Evolutionary conservation across 129 eudicot species (phyloP).

Genomic region (Chrysanthemum lavandulifolium): DNA sequence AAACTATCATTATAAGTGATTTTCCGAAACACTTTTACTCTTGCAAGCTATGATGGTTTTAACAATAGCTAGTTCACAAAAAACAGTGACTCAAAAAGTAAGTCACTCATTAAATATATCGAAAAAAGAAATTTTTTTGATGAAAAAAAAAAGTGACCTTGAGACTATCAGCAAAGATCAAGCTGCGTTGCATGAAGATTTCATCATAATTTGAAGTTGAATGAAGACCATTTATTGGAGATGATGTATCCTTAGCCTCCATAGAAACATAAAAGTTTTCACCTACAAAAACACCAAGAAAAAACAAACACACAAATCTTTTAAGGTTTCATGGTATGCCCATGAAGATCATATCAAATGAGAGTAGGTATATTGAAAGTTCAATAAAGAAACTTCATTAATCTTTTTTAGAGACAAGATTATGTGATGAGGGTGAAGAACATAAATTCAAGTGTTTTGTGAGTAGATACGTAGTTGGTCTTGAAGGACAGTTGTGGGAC

Average conservation of each 20-base stretch:
- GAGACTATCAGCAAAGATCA: constrained; percentile 51
- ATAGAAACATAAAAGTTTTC: constrained; percentile 18
- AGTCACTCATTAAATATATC: no score
- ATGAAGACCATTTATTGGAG: constrained; percentile 11
- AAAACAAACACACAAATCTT: constrained; percentile 2
- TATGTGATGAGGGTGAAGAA: background rate
- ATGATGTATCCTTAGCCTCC: constrained; percentile 33
- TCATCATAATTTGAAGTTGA: constrained; percentile 51
- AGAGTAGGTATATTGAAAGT: background rate
- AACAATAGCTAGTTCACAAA: background rate
- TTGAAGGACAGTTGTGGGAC: constrained; percentile 20
- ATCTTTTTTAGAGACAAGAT: no score
- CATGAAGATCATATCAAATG: background rate
- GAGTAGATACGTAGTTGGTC: constrained; percentile 7
- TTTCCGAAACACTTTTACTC: background rate
- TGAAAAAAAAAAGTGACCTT: constrained; percentile 30
- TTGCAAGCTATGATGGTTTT: no score
- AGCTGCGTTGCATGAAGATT: constrained; percentile 47
- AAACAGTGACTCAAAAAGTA: background rate
- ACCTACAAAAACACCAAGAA: constrained; percentile 17
- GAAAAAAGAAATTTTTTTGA: no score
- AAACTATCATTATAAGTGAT: background rate
- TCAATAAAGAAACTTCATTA: no score
- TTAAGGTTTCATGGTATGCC: no score
- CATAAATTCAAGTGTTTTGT: background rate